A percentile compares a stretch with the other conserved stretches of the same genome.
Evolutionary conservation across 2,329 filamentous ascomycete genomes (phyloP).

Genomic region (Colletotrichum incanum): DNA sequence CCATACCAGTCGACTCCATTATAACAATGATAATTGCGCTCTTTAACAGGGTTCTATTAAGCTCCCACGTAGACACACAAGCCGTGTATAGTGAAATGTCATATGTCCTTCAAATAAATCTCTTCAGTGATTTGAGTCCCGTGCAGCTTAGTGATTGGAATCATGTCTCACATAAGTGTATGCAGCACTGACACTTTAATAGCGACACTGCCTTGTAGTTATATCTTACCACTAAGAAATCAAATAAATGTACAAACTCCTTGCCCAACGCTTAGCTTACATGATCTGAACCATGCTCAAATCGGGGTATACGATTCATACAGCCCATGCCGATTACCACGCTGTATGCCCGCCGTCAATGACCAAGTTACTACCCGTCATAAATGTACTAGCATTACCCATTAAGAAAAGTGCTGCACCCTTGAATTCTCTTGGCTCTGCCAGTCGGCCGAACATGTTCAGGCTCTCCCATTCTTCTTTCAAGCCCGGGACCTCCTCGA

Average conservation of each 20-base stretch:
- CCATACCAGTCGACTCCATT: too few relatives aligned
- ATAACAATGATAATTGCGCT: too few relatives aligned
- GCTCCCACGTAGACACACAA: too few relatives aligned
- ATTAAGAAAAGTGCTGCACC: conserved; percentile 74
- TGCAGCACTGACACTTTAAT: not conserved
- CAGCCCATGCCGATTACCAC: conserved; percentile 57
- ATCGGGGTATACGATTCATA: not conserved
- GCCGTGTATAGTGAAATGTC: too few relatives aligned
- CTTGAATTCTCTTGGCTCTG: conserved; percentile 71
- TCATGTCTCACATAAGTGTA: not conserved
- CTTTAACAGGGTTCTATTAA: too few relatives aligned
- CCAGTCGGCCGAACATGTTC: conserved; percentile 80
- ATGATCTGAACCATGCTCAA: not conserved
- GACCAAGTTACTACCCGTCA: conserved; percentile 71
- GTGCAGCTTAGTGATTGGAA: too few relatives aligned
- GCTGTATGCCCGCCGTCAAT: conserved; percentile 72
- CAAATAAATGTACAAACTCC: not conserved
- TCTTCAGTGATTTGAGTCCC: too few relatives aligned
- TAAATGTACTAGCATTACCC: conserved; percentile 74
- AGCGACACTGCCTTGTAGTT: not conserved
- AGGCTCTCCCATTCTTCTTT: conserved; percentile 76
- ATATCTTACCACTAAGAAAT: too few relatives aligned
- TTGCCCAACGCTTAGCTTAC: not conserved
- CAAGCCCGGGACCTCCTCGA: conserved; percentile 76
- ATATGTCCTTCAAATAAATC: too few relatives aligned